Evolutionary conservation across 768 basidiomycete genomes (phyloP).

Genomic region (Termitomyces sp.): DNA sequence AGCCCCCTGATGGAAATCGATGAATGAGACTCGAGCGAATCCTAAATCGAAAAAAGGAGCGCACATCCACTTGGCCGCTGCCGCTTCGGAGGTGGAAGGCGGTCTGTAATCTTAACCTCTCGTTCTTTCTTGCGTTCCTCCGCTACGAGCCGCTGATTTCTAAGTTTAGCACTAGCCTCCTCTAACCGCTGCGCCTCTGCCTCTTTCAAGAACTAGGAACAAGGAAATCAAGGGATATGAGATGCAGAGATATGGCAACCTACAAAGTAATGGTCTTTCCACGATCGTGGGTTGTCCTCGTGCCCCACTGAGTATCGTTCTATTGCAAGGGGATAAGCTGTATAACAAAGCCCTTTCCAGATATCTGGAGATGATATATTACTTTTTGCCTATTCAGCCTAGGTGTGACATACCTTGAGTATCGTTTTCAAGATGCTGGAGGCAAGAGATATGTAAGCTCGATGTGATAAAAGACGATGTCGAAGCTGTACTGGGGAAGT

Average conservation of each 20-base stretch:
- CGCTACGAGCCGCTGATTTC: constrained; percentile 62
- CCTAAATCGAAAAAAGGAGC: constrained; percentile 19
- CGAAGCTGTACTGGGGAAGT: constrained; percentile 56
- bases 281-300: constrained; percentile 50
- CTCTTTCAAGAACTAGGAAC: constrained; percentile 46
- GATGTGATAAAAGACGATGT: neutral
- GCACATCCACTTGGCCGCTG: constrained; percentile 47
- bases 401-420: constrained; percentile 45
- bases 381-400: neutral
- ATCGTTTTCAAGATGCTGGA: constrained; percentile 49
- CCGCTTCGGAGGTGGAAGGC: constrained; percentile 64
- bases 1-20: constrained; percentile 28
- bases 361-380: constrained; percentile 40
- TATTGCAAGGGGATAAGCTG: constrained; percentile 50
- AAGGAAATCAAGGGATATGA: constrained; percentile 10
- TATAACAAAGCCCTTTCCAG: constrained; percentile 64
- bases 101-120: constrained; percentile 73
- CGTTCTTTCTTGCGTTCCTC: constrained; percentile 75
- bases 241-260: constrained; percentile 18
- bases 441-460: constrained; percentile 3
- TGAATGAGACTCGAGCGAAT: constrained; percentile 5
- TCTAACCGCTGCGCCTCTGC: constrained; percentile 64
- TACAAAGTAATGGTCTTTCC: constrained; percentile 71
- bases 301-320: constrained; percentile 41
- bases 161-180: constrained; percentile 56